These are phyloP conservation scores for Boletus rubroflammeus DNA, from an alignment of 768 basidiomycete genomes.

Conservation along the genomic window DNA sequence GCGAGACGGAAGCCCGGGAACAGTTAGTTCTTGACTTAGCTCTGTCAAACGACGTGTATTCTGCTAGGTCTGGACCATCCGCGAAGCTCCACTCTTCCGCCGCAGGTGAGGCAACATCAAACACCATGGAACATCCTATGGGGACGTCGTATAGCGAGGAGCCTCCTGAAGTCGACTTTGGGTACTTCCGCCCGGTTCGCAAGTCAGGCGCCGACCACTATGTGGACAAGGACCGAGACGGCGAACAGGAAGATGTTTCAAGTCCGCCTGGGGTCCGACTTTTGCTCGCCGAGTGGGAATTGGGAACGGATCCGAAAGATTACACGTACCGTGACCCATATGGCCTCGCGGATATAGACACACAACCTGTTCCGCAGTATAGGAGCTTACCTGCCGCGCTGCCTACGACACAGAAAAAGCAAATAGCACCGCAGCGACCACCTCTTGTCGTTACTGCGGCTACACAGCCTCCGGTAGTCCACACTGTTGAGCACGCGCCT, in stretches of 20 bases:
- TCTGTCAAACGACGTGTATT: constrained; percentile 57
- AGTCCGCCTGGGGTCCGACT: constrained; percentile 55
- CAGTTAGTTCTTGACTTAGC: constrained; percentile 61
- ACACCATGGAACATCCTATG: constrained; percentile 21
- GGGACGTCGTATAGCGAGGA: constrained; percentile 50
- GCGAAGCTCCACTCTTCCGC: constrained; percentile 15
- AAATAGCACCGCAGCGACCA: constrained; percentile 29
- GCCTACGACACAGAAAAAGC: constrained; percentile 20
- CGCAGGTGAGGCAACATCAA: constrained; percentile 6
- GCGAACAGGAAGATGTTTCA: constrained; percentile 21
- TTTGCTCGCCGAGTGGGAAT: constrained; percentile 66
- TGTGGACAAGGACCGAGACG: constrained; percentile 20
- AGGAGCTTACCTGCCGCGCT: constrained; percentile 6
- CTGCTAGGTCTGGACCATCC: constrained; percentile 36
- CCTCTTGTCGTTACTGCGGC: constrained; percentile 38
- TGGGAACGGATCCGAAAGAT: constrained; percentile 47
- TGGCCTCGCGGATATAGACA: constrained; percentile 28
- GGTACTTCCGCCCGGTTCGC: constrained; percentile 53
- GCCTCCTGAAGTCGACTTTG: constrained; percentile 58
- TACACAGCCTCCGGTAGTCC: constrained; percentile 19
- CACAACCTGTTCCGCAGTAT: constrained; percentile 10
- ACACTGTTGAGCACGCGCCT: constrained; percentile 2
- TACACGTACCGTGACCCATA: constrained; percentile 59
- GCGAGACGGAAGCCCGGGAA: constrained; percentile 54
- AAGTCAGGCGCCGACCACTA: constrained; percentile 30